Percentiles rank a stretch among this genome's conserved stretches.
Conservation (phyloP, 1,284 basidiomycete genomes). For the Takashimella tepidaria region DNA sequence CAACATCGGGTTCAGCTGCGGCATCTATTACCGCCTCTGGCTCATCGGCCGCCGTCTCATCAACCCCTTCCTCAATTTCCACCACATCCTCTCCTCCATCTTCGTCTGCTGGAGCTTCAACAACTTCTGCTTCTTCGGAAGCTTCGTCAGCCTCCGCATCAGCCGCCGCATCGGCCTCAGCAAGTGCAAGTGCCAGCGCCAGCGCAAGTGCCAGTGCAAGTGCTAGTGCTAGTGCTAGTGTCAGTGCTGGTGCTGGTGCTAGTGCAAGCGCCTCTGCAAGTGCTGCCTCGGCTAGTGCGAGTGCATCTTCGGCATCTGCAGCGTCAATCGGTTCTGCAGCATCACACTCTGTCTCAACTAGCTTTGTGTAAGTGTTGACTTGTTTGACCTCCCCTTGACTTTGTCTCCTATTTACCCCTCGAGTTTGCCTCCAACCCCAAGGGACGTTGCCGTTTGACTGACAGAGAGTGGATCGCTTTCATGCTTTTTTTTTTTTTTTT, state of each 20-base stretch:
- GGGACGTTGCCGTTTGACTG: background rate
- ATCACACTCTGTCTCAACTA: constrained; percentile 14
- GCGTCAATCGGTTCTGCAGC: constrained; percentile 9
- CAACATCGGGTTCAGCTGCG: constrained; percentile 2
- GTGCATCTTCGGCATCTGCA: constrained; percentile 6
- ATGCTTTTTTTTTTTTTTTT: constrained; percentile 5
- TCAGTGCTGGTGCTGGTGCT: background rate
- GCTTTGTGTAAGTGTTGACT: constrained; percentile 16
- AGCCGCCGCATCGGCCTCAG: constrained; percentile 4
- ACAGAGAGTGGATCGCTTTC: background rate
- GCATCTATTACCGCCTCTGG: constrained; percentile 9
- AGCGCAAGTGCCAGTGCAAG: constrained; percentile 1
- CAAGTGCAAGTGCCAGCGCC: constrained; percentile 1
- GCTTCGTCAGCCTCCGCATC: background rate
- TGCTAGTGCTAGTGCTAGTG: constrained; percentile 3
- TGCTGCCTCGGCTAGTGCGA: background rate
- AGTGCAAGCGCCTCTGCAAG: constrained; percentile 4
- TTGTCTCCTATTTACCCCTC: background rate
- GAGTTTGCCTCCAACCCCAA: too few relatives aligned
- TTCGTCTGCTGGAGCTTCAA: background rate
- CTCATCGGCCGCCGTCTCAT: constrained; percentile 1
- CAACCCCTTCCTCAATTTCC: background rate
- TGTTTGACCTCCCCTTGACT: background rate
- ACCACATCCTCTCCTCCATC: constrained; percentile 3
- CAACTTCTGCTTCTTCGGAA: background rate